Evolutionary conservation across 805 yeast genomes (phyloP), one percentile per base, ranked within the genome.

Genomic region (Metahyphopichia silvanorum): DNA sequence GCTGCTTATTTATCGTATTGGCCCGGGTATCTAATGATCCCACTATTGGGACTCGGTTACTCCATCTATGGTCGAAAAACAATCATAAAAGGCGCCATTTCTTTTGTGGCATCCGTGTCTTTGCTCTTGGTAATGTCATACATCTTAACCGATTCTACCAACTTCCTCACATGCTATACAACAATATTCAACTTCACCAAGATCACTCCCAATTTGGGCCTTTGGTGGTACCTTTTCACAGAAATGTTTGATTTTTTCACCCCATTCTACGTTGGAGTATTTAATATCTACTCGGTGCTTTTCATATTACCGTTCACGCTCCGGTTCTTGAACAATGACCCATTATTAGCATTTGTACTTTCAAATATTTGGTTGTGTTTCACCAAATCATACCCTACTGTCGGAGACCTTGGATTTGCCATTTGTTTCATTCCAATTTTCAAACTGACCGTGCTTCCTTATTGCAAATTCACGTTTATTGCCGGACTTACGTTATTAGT

Each of bases 201-300:
- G 42, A 76, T 88, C 39, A 70, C 80, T 4, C 98, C 98, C 17
- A 93, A 93, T 58, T 57, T 93, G 43, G 98, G 98, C 1, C 66
- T 93, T 14, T 93, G 99, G 99, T 93, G 99, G 99, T 93, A 93
- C 63, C 79, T 89, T 48, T 93, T 93, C 66, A 84, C 91, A 25
- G 98, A 93, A 58, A 85, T 93, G 77, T 93, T 93, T 60, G 93
- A 83, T 34, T 84, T 79, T 52, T 93, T 91, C 69, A 73, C 82
- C 18, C 79, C 86, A 14, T 88, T 93, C 50, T 93, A 85, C 66
- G 63, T 81, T 24, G 79, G 87, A 8, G 81, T 88, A 14, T 93
- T 89, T 76, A 89, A 88, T 49, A 49, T 89, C 28, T 87, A 80
- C 58, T 59, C 79, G 11, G 65, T 78, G 13, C 62, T 81, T 2